Evolutionary conservation across 108 stramenopile species (phyloP).

Genomic region (Epithemia pelagica): DNA sequence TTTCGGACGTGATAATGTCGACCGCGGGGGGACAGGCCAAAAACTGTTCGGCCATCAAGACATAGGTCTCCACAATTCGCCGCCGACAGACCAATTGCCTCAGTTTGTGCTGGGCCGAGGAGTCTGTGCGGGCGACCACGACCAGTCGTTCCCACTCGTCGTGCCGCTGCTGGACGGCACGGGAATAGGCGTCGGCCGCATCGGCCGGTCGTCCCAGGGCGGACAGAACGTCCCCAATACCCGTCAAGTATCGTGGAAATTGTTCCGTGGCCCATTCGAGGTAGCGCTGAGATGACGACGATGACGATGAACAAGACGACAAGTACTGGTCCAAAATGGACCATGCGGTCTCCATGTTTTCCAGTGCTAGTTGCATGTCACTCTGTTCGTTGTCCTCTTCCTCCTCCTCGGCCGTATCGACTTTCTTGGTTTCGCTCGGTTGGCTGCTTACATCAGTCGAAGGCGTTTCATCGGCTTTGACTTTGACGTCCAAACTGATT

Average conservation of each 20-base stretch:
- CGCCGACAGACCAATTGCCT: conserved; percentile 44
- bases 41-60: conserved; percentile 65
- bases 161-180: conserved; percentile 57
- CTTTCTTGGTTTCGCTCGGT: background rate
- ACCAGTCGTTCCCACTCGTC: conserved; percentile 20
- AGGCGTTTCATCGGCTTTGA: conserved; percentile 2
- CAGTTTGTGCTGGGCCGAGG: background rate
- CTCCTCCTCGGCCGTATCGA: conserved; percentile 12
- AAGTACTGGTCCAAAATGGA: conserved; percentile 44
- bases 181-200: conserved; percentile 70
- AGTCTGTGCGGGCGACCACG: background rate
- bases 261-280: conserved; percentile 40
- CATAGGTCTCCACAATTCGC: conserved; percentile 49
- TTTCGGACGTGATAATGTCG: conserved; percentile 61
- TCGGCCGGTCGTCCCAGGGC: conserved; percentile 42
- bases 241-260: conserved; percentile 50
- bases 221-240: conserved; percentile 65
- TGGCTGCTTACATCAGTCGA: conserved; percentile 4
- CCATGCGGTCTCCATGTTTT: conserved; percentile 75
- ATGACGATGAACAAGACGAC: background rate
- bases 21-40: conserved; percentile 48
- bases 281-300: background rate
- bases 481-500: background rate
- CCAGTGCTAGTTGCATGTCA: conserved; percentile 52
- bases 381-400: conserved; percentile 22